Evolutionary conservation across 192 early-diverging fungal genomes (phyloP), one percentile per base, ranked within the genome.

Genomic region (Endogone sp.): DNA sequence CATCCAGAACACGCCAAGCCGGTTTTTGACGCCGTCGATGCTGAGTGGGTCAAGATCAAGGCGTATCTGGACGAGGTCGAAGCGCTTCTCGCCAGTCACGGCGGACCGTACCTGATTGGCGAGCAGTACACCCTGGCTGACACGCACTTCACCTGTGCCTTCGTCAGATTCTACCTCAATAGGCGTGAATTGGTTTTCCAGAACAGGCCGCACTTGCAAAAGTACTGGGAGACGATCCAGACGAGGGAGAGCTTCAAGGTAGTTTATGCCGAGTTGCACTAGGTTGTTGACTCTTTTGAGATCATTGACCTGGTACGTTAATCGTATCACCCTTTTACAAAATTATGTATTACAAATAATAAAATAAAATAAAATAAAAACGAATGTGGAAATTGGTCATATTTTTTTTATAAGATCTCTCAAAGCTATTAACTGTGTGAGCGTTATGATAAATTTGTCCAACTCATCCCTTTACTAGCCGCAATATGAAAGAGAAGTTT

Each of bases 31-130:
- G 21, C 32, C 29, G 63, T 64, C 23, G 55, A 63, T 16, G 49
- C 63, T 3, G 56, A 58, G 32, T 71, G 69, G 69, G 62, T 59
- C 23, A 0, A 20, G 11, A 63, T 29, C 9, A 21, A 25, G 8
- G 60, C 63, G 25, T 71, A 64, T 28, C 29, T 71, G 9, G 69
- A 71, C 2, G 56, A 62, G 3, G 55, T 44, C 31, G 69, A 71
- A 31, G 37, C 29, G 4, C 32, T 56, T 4, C 44, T 71, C 29
- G 24, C 66, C 27, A 59, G 60, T 13, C 28, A 23, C 54, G 28
- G n/a, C 20, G 62, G 62, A 2, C 29, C 29, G 3, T 71, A 55
- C 57, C 54, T 71, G 16, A 29, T 64, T 16, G 69, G 63, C 21
- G 13, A 44, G 37, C 31, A 63, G 21, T 64, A 71, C 16, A 58